These are phyloP conservation scores for Phaeodactylum tricornutum DNA, from an alignment of 108 stramenopile species.

Conservation along the genomic window DNA sequence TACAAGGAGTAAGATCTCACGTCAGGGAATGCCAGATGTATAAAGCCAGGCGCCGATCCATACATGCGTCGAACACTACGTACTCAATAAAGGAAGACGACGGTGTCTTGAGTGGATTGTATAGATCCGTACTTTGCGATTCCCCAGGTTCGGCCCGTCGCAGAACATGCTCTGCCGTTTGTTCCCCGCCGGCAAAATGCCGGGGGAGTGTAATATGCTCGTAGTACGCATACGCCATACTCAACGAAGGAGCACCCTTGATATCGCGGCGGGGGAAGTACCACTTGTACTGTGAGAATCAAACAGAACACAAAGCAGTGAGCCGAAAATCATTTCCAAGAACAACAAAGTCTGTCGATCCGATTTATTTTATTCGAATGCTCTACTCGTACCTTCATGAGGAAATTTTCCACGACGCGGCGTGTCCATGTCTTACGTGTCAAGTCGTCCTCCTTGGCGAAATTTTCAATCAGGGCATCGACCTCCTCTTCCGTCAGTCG, in stretches of 20 bases:
- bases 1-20: neutral
- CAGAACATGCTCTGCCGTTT: slow-evolving; percentile 13
- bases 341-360: too few relatives aligned
- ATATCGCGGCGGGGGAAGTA: slow-evolving; percentile 44
- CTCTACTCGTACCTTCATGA: too few relatives aligned
- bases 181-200: slow-evolving; percentile 18
- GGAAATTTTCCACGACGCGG: slow-evolving; percentile 36
- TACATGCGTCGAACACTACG: slow-evolving; percentile 52
- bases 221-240: slow-evolving; percentile 55
- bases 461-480: slow-evolving; percentile 13
- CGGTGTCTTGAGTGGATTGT: slow-evolving; percentile 25
- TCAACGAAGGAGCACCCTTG: slow-evolving; percentile 22
- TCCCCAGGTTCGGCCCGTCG: slow-evolving; percentile 57
- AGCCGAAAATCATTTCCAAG: slow-evolving; percentile 15
- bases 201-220: slow-evolving; percentile 69
- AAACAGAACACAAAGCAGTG: neutral
- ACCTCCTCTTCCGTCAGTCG: slow-evolving; percentile 18
- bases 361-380: too few relatives aligned
- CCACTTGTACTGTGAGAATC: slow-evolving; percentile 27
- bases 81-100: slow-evolving; percentile 38
- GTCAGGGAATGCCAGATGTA: too few relatives aligned
- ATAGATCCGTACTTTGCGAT: slow-evolving; percentile 36
- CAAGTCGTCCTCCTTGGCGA: slow-evolving; percentile 21
- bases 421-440: slow-evolving; percentile 42
- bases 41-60: slow-evolving; percentile 49